phyloP scores from a whole-genome alignment of 768 basidiomycete genomes.

The Asterophora parasitica region DNA sequence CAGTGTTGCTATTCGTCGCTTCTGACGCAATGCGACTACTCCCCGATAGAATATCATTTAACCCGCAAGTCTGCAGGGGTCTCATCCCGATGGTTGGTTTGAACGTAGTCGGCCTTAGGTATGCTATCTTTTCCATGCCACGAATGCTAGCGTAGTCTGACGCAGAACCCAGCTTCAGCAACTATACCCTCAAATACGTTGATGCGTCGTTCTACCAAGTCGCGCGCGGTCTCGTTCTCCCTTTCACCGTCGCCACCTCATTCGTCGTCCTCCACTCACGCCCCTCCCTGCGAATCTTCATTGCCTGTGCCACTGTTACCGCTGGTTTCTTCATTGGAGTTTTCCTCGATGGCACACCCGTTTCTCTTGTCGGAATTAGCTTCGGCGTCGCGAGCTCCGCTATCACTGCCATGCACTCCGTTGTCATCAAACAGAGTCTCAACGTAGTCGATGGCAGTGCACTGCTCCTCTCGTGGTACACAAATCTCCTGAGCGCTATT shows the following conservation, averaged over 20 bases:
- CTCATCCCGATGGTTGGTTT: constrained; percentile 70
- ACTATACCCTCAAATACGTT: constrained; percentile 89
- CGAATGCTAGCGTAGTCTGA: background rate
- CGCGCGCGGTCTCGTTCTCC: constrained; percentile 88
- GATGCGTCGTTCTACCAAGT: constrained; percentile 96
- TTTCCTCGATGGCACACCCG: constrained; percentile 63
- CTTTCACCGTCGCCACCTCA: constrained; percentile 90
- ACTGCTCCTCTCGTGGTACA: constrained; percentile 86
- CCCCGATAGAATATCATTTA: constrained; percentile 61
- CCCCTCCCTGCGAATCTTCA: constrained; percentile 70
- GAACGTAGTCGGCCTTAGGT: constrained; percentile 85
- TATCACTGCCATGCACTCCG: constrained; percentile 88
- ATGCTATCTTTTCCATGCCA: constrained; percentile 8
- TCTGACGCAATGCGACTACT: constrained; percentile 60
- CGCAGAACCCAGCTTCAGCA: constrained; percentile 63
- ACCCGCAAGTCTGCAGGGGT: constrained; percentile 61
- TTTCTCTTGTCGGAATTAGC: constrained; percentile 59
- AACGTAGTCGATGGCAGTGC: constrained; percentile 79
- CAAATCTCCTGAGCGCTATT: constrained; percentile 75
- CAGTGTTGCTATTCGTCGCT: constrained; percentile 67
- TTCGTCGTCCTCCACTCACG: constrained; percentile 70
- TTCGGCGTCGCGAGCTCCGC: constrained; percentile 83
- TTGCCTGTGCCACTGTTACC: constrained; percentile 79
- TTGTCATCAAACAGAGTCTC: constrained; percentile 88
- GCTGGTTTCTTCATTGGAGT: constrained; percentile 89